Percentiles rank a stretch among this genome's conserved stretches.
phyloP scores from a whole-genome alignment of 768 basidiomycete genomes.

The Clavaria fumosa region DNA sequence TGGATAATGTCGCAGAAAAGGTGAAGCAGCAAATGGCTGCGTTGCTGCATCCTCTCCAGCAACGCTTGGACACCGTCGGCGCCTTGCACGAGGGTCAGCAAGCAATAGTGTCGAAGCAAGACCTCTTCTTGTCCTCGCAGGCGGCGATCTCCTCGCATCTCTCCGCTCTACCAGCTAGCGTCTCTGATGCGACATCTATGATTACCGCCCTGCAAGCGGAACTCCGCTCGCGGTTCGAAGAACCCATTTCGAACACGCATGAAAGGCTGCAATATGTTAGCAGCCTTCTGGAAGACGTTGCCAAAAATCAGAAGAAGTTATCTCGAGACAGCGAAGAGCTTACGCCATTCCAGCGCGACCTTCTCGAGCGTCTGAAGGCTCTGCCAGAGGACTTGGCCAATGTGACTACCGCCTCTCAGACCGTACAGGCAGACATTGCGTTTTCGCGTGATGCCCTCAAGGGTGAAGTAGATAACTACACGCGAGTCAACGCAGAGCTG shows the following conservation, averaged over 20 bases:
- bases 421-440: constrained; percentile 45
- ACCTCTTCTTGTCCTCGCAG: constrained; percentile 25
- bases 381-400: constrained; percentile 46
- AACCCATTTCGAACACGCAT: constrained; percentile 14
- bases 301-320: constrained; percentile 34
- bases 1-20: constrained; percentile 39
- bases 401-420: constrained; percentile 40
- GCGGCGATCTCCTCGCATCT: constrained; percentile 26
- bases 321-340: constrained; percentile 33
- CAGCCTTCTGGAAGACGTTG: constrained; percentile 31
- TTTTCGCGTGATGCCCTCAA: constrained; percentile 39
- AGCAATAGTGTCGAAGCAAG: constrained; percentile 23
- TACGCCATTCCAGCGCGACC: constrained; percentile 33
- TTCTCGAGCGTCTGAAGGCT: constrained; percentile 35
- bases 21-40: constrained; percentile 38
- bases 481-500: constrained; percentile 48
- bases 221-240: constrained; percentile 19
- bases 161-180: constrained; percentile 30
- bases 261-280: constrained; percentile 31
- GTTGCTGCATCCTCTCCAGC: constrained; percentile 25
- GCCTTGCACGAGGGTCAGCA: constrained; percentile 28
- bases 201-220: constrained; percentile 25
- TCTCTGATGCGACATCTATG: constrained; percentile 29
- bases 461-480: constrained; percentile 56
- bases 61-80: constrained; percentile 26